phyloP scores from a whole-genome alignment of 2,329 filamentous ascomycete species.

The Pseudonectria foliicola region DNA sequence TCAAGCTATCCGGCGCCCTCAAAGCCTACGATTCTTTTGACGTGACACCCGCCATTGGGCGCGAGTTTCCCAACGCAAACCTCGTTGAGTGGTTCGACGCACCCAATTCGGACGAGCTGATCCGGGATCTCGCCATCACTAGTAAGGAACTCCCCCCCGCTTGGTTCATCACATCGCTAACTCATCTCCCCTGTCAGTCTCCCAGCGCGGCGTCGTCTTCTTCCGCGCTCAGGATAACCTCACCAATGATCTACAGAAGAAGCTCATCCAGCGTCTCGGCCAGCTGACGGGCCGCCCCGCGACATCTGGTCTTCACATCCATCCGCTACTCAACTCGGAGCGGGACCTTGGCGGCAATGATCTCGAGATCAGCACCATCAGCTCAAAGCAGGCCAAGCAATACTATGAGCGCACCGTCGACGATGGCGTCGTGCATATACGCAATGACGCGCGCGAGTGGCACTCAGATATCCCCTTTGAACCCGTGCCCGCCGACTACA shows the following conservation, averaged over 20 bases:
- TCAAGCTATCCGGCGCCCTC: slow-evolving; percentile 43
- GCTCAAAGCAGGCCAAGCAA: slow-evolving; percentile 47
- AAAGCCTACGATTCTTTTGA: slow-evolving; percentile 50
- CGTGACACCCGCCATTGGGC: slow-evolving; percentile 54
- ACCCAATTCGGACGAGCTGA: slow-evolving; percentile 53
- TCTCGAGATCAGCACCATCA: slow-evolving; percentile 55
- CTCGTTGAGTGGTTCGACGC: slow-evolving; percentile 55
- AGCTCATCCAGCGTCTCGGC: slow-evolving; percentile 54
- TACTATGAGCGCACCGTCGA: slow-evolving; percentile 34
- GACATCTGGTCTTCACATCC: slow-evolving; percentile 51
- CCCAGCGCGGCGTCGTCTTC: slow-evolving; percentile 62
- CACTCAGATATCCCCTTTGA: slow-evolving; percentile 62
- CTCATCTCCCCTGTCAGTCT: slow-evolving; percentile 40
- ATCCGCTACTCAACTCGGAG: slow-evolving; percentile 48
- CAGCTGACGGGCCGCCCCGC: slow-evolving; percentile 50
- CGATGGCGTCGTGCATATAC: slow-evolving; percentile 18
- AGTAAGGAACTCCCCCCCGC: slow-evolving; percentile 34
- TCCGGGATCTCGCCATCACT: slow-evolving; percentile 61
- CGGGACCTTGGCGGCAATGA: slow-evolving; percentile 49
- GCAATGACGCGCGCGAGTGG: slow-evolving; percentile 31
- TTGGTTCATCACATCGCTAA: not conserved
- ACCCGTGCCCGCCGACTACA: slow-evolving; percentile 56
- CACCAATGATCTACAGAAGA: slow-evolving; percentile 57
- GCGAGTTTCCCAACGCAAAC: slow-evolving; percentile 52
- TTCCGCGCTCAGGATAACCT: slow-evolving; percentile 58